Evolutionary conservation across 1,284 basidiomycete species (phyloP), one percentile per base, ranked within the genome.

Genomic region (Ustilago hordei): DNA sequence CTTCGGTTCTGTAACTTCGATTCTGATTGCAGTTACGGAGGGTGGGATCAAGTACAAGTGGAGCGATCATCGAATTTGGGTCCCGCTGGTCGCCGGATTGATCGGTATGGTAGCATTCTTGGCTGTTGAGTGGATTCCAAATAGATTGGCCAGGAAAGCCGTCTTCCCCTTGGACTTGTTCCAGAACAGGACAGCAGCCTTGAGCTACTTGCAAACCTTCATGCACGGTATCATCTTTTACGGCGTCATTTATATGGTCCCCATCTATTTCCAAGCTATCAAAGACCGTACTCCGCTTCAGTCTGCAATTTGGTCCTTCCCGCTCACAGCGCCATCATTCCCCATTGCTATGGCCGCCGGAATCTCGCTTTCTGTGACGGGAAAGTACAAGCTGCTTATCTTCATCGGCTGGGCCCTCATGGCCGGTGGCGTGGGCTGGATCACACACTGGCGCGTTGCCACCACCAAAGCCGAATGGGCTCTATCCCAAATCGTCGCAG

Each of bases 181-280:
- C 64, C 53, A 41, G 9, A 79, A 85, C 57, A 78, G 81, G 13
- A 86, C 84, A 2, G 68, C 81, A 0, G 55, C 81, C 12, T 55
- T 79, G 3, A 83, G 84, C 0, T 87, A 80, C 69, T 34, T 84
- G 13, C 68, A 76, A n/a, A 86, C 84, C 8, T 87, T 87, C 63
- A 8, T 86, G 2, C 86, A 87, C 66, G 79, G 79, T 8, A 38
- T 86, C 28, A 41, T 81, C 50, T 74, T 78, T n/a, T 75, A 84
- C 63, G 77, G 72, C 15, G 50, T 79, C 34, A 74, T 81, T 57
- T 85, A 86, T 64, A 80, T 73, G 55, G 54, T 78, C 36, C 75
- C 78, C 4, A 57, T 81, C 67, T 90, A 89, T 79, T 89, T 89
- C 72, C 89, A 90, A 82, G 88, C 86, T 1, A 87, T 88, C 75